A percentile compares a stretch with the other conserved stretches of the same genome.
phyloP scores from a whole-genome alignment of 1,284 basidiomycete species.

The Apiotrichum veenhuisii region DNA sequence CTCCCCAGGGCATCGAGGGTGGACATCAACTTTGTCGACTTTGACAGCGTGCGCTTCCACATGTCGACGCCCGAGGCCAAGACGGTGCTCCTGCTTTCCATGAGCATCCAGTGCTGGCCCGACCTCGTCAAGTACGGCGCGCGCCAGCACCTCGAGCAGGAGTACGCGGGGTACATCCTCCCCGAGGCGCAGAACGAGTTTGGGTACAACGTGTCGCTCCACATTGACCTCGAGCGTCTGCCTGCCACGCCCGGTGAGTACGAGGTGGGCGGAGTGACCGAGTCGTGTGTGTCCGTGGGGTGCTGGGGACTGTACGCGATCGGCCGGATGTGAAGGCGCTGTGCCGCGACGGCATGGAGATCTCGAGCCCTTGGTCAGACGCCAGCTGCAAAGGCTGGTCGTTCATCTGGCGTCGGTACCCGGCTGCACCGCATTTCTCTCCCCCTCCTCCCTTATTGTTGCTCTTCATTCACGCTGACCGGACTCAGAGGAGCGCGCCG shows the following conservation, averaged over 20 bases:
- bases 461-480: background rate
- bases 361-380: too few relatives aligned
- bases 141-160: conserved; percentile 69
- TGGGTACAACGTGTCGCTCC: conserved; percentile 84
- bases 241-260: conserved; percentile 73
- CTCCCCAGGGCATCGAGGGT: conserved; percentile 71
- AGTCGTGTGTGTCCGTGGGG: too few relatives aligned
- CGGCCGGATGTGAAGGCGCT: too few relatives aligned
- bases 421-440: conserved; percentile 1
- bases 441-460: background rate
- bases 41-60: conserved; percentile 94
- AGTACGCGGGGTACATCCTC: conserved; percentile 69
- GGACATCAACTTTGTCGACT: conserved; percentile 96
- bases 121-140: conserved; percentile 88
- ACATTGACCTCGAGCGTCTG: conserved; percentile 80
- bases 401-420: too few relatives aligned
- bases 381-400: too few relatives aligned
- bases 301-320: too few relatives aligned
- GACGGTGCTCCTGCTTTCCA: conserved; percentile 74
- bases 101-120: conserved; percentile 96
- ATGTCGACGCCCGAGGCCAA: conserved; percentile 82
- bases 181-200: conserved; percentile 57
- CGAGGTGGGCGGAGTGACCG: background rate
- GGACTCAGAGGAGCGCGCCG: conserved; percentile 75
- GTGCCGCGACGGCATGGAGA: too few relatives aligned